Conservation (phyloP, 306 rosid genomes). For the Rosa lucieae region DNA sequence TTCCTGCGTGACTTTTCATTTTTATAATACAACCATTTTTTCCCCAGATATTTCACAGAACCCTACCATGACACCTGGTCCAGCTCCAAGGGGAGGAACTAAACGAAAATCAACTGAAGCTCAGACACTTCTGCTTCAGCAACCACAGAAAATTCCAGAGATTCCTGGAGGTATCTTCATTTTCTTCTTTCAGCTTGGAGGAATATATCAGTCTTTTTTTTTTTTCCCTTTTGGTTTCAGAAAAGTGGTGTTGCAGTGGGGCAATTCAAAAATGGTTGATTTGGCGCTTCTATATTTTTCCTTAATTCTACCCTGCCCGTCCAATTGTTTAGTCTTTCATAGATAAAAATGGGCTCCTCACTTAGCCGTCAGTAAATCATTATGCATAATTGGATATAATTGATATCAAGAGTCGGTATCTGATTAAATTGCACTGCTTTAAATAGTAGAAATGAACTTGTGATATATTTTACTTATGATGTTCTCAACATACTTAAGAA, state of each 20-base stretch:
- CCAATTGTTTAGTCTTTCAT: neutral
- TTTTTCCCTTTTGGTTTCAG: neutral
- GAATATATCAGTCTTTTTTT: neutral
- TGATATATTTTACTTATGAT: neutral
- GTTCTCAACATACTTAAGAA: neutral
- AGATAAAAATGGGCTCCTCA: neutral
- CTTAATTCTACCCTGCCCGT: neutral
- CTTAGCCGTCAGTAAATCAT: neutral
- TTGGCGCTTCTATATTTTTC: neutral
- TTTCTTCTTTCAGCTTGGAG: neutral
- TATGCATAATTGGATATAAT: neutral
- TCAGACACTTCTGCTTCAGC: slow-evolving; percentile 43
- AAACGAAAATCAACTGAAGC: slow-evolving; percentile 32
- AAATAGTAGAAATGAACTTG: neutral
- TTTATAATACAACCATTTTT: slow-evolving; percentile 25
- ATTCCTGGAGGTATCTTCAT: slow-evolving; percentile 51
- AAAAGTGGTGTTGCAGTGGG: neutral
- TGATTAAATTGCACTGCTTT: neutral
- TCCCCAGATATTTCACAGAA: slow-evolving; percentile 46
- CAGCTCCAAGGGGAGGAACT: slow-evolving; percentile 33
- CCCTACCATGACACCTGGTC: slow-evolving; percentile 34
- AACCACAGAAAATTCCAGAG: slow-evolving; percentile 34
- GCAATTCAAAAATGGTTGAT: neutral
- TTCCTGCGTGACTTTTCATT: slow-evolving; percentile 5
- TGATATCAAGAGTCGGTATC: neutral